phyloP scores from a whole-genome alignment of 768 basidiomycete species.

The Trametes cingulata region DNA sequence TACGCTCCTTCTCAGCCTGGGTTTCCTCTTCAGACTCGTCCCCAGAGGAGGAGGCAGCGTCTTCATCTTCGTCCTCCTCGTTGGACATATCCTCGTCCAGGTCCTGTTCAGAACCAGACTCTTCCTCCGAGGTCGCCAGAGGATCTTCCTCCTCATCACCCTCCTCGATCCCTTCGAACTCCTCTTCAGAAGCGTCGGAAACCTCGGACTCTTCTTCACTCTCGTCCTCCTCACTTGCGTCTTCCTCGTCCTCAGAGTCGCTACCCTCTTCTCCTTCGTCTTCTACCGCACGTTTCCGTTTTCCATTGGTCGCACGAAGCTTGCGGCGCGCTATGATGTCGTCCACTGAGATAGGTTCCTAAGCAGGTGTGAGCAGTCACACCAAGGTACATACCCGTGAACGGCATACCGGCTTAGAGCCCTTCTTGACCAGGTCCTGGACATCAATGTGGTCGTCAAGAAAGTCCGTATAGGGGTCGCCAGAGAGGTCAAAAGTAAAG shows the following conservation, averaged over 20 bases:
- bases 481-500: conserved; percentile 78
- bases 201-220: conserved; percentile 36
- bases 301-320: conserved; percentile 40
- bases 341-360: conserved; percentile 86
- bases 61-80: conserved; percentile 33
- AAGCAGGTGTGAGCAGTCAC: conserved; percentile 11
- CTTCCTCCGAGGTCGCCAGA: conserved; percentile 45
- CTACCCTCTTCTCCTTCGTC: conserved; percentile 35
- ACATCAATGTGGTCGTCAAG: conserved; percentile 42
- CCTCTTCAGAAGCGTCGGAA: conserved; percentile 39
- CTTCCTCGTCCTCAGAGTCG: conserved; percentile 31
- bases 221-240: conserved; percentile 37
- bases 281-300: conserved; percentile 60
- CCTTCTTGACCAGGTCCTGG: conserved; percentile 62
- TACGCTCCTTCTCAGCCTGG: conserved; percentile 62
- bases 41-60: conserved; percentile 56
- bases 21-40: conserved; percentile 64
- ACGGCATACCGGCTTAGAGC: conserved; percentile 59
- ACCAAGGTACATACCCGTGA: conserved; percentile 8
- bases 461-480: conserved; percentile 65
- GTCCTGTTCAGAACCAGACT: conserved; percentile 29
- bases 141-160: conserved; percentile 41
- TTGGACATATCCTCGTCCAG: conserved; percentile 30
- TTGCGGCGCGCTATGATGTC: conserved; percentile 84
- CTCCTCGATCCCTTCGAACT: conserved; percentile 21